Base-by-base conservation (phyloP, 202 grass and related monocot genomes). In the Setaria viridis region DNA sequence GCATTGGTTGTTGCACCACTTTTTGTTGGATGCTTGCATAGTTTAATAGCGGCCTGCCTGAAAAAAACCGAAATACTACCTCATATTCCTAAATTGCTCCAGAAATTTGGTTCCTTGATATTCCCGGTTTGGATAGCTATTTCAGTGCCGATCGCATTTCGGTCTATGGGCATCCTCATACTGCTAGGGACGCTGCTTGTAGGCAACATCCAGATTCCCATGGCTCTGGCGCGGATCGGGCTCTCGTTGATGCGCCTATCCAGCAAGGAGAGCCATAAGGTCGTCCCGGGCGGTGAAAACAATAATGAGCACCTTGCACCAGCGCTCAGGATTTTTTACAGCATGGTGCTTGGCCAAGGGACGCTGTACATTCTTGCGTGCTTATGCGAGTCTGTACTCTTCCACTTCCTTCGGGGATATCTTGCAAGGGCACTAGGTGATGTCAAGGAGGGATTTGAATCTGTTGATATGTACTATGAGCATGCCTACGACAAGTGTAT, bases 341-440 rank as follows among this genome's bases (percentile, higher is more conserved):
- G 53, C 74, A 42, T 77, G 74, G 74, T 77, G 74, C 74, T 77
- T 42, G 53, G 35, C 35, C 74, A 77, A 25, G 74, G 74, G 54
- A 6, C 39, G 0, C 20, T 77, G 35, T 77, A 58, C 16, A 7
- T 42, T 1, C 33, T 49, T 1, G 74, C 74, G 1, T 77, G 74
- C 74, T 20, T 77, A 59, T 12, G 39, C n/a, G 54, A 77, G 54
- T 59, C 35, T 3, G 34, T 77, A 2, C 11, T 77, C 10, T 77
- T 35, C 54, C 56, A 2, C 13, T 4, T 0, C n/a, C 1, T 77
- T 9, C 55, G 74, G 2, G 15, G 54, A 9, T 43, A 35, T 15
- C 11, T 77, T 3, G 54, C 74, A 29, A 8, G 2, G 19, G 39
- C 63, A 49, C 35, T 77, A 37, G 39, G 35, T 4, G 39, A 1